Evolutionary conservation across 1,139 yeast genomes (phyloP).

Genomic region (Geotrichum siamense): DNA sequence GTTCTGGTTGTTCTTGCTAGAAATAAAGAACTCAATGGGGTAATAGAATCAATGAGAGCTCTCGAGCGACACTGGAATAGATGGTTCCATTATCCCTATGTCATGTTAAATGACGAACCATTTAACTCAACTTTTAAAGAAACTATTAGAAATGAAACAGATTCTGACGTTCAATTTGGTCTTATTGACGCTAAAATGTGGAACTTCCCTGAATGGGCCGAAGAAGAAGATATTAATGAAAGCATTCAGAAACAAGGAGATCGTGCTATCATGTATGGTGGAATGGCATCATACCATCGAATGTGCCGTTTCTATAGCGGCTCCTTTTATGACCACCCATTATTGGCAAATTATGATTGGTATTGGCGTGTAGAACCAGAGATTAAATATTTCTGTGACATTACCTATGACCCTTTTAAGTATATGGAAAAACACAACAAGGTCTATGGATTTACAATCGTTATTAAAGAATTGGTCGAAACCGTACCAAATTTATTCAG

Average conservation of each 20-base stretch:
- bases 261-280: constrained; percentile 73
- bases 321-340: constrained; percentile 61
- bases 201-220: constrained; percentile 45
- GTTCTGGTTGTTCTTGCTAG: constrained; percentile 78
- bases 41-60: constrained; percentile 57
- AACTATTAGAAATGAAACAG: constrained; percentile 44
- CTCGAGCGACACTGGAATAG: constrained; percentile 83
- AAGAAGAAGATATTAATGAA: constrained; percentile 41
- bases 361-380: constrained; percentile 95
- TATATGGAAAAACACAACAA: constrained; percentile 67
- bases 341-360: constrained; percentile 65
- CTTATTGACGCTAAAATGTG: constrained; percentile 46
- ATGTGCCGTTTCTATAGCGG: constrained; percentile 76
- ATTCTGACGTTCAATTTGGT: constrained; percentile 61
- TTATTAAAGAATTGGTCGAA: constrained; percentile 64
- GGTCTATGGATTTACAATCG: constrained; percentile 75
- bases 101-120: constrained; percentile 71
- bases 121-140: constrained; percentile 57
- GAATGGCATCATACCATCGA: constrained; percentile 60
- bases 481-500: constrained; percentile 78
- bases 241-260: constrained; percentile 68
- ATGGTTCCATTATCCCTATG: constrained; percentile 88
- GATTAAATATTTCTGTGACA: constrained; percentile 80
- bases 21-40: constrained; percentile 65
- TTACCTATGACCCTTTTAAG: constrained; percentile 82